phyloP scores from a whole-genome alignment of 2,329 filamentous ascomycete species.

The Pseudopyricularia cyperi region DNA sequence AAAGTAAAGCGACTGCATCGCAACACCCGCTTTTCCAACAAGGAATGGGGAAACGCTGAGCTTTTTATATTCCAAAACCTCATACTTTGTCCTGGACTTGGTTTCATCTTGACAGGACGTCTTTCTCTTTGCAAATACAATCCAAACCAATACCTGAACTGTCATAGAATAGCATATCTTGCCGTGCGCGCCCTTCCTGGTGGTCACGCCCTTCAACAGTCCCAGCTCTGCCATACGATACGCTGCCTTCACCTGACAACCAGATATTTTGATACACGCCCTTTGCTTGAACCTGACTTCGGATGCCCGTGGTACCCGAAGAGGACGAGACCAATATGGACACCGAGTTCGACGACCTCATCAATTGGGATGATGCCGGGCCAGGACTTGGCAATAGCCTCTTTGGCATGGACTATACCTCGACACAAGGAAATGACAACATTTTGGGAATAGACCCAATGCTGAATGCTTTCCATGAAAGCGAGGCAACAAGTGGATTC shows the following conservation, averaged over 20 bases:
- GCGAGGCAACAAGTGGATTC: conserved; percentile 22
- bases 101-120: too few relatives aligned
- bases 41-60: background rate
- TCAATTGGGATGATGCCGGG: conserved; percentile 45
- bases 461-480: conserved; percentile 41
- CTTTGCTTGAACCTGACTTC: conserved; percentile 5
- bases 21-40: background rate
- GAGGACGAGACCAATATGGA: conserved; percentile 33
- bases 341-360: conserved; percentile 29
- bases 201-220: background rate
- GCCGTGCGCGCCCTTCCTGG: background rate
- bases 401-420: conserved; percentile 4
- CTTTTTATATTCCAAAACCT: background rate
- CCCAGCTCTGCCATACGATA: background rate
- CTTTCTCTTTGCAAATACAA: too few relatives aligned
- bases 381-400: conserved; percentile 19
- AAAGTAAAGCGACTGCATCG: background rate
- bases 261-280: background rate
- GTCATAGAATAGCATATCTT: background rate
- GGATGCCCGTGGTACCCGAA: conserved; percentile 10
- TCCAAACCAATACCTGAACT: too few relatives aligned
- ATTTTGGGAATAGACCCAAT: conserved; percentile 32
- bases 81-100: background rate
- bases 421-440: conserved; percentile 1
- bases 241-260: background rate